Evolutionary conservation across 176 grass and related monocot genomes (phyloP).

Genomic region (Musa itinerans): DNA sequence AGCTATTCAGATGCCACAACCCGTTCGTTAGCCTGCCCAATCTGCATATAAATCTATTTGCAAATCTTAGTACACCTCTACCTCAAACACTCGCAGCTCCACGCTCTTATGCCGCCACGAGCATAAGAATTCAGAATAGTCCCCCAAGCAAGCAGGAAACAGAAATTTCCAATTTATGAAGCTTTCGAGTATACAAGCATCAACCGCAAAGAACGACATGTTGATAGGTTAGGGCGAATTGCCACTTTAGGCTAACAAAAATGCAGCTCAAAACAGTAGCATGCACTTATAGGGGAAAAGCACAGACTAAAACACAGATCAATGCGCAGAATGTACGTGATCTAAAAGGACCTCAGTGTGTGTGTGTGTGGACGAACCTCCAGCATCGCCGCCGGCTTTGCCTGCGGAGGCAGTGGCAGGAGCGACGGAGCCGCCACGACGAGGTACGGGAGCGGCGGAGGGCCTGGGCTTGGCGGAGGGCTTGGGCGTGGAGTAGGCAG

Average conservation of each 20-base stretch:
- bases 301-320: slow-evolving; percentile 17
- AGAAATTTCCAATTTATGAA: background rate
- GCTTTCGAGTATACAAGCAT: background rate
- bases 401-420: slow-evolving; percentile 18
- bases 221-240: background rate
- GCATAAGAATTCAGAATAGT: no score
- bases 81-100: background rate
- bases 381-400: slow-evolving; percentile 37
- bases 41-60: background rate
- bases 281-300: background rate
- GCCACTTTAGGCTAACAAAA: background rate
- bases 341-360: background rate
- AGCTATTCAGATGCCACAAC: background rate
- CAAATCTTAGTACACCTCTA: no score
- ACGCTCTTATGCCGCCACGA: background rate
- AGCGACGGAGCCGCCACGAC: slow-evolving; percentile 51
- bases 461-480: slow-evolving; percentile 48
- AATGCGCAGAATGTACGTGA: slow-evolving; percentile 8
- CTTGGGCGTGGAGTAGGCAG: slow-evolving; percentile 53
- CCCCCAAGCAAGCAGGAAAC: background rate
- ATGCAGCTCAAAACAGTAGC: background rate
- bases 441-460: slow-evolving; percentile 25
- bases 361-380: slow-evolving; percentile 35
- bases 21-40: background rate
- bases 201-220: background rate